Base-by-base conservation (phyloP, 352 stramenopile genomes). In the Globisporangium viniferum region DNA sequence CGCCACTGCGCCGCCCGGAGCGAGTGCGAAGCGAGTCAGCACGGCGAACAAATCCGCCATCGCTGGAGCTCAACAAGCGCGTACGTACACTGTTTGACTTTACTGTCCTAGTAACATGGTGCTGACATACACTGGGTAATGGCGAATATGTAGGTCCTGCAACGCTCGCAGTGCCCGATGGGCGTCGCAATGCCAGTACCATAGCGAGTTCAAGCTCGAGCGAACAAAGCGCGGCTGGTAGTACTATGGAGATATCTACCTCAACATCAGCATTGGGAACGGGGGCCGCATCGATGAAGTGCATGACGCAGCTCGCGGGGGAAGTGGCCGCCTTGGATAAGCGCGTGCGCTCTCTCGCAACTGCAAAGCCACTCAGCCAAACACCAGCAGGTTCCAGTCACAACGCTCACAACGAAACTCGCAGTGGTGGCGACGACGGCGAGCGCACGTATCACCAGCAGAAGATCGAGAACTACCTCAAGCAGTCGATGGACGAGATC, bases 381-480 rank as follows among this genome's bases (percentile, higher is more conserved):
- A 51, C 18, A 5, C 44, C 18, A 51, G 20, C 18, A 51, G 20
- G 18, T 5, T 51, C 18, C 44, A 51, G 44, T 8, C 44, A 51
- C 22, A 46, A 29, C 44, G 15, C 5, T 44, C 18, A 2, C 3
- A 51, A 2, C 2, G 44, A 51, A 51, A 51, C 18, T 6, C 44
- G 44, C 8, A n/a, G 41, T 6, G 15, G 15, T 29, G 20, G 54
- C 20, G 14, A 54, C 2, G 14, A 54, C 2, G 22, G 62, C 6
- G 36, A 73, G 31, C 70, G 61, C 27, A 76, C 66, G 8, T 56
- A 61, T 27, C 73, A 84, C 36, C 69, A 84, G 53, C 29, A 76
- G 1, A 69, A 74, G 27, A 88, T 90, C 60, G 78, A 89, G 48
- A 71, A 74, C 55, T 89, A 78, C 31, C 74, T 90, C n/a, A 49